phyloP scores from a whole-genome alignment of 1,284 basidiomycete species.

The Microbotryum lychnidis-dioicae region DNA sequence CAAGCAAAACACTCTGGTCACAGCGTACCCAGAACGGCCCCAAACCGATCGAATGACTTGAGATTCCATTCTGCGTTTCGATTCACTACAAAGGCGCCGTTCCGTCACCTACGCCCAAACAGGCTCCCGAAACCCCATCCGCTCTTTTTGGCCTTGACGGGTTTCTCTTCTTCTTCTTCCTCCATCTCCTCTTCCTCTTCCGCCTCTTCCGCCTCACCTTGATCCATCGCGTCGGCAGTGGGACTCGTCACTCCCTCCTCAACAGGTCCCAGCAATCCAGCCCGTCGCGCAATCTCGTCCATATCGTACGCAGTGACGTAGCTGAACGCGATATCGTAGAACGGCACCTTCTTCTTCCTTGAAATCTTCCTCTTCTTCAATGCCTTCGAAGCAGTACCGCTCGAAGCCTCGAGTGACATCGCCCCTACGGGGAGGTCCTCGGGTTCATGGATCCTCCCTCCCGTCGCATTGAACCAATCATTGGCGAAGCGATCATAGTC shows the following conservation, averaged over 20 bases:
- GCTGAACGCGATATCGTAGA: constrained; percentile 91
- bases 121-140: too few relatives aligned
- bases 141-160: not conserved
- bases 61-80: too few relatives aligned
- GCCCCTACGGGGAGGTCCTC: constrained; percentile 12
- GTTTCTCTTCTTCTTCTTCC: constrained; percentile 38
- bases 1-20: too few relatives aligned
- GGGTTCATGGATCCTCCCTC: constrained; percentile 10
- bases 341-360: constrained; percentile 61
- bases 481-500: constrained; percentile 14
- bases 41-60: too few relatives aligned
- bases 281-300: constrained; percentile 50
- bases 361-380: constrained; percentile 20
- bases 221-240: constrained; percentile 3
- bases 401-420: constrained; percentile 5
- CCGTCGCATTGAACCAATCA: constrained; percentile 25
- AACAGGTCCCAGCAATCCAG: constrained; percentile 6
- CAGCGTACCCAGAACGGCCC: too few relatives aligned
- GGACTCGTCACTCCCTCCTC: constrained; percentile 49
- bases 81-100: too few relatives aligned
- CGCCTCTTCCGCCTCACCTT: constrained; percentile 31
- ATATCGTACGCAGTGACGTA: constrained; percentile 63
- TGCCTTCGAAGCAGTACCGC: not conserved
- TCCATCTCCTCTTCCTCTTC: constrained; percentile 37
- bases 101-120: too few relatives aligned